These are phyloP conservation scores for Geranomyces variabilis DNA, from an alignment of 192 early-diverging fungal genomes.

Conservation along the genomic window DNA sequence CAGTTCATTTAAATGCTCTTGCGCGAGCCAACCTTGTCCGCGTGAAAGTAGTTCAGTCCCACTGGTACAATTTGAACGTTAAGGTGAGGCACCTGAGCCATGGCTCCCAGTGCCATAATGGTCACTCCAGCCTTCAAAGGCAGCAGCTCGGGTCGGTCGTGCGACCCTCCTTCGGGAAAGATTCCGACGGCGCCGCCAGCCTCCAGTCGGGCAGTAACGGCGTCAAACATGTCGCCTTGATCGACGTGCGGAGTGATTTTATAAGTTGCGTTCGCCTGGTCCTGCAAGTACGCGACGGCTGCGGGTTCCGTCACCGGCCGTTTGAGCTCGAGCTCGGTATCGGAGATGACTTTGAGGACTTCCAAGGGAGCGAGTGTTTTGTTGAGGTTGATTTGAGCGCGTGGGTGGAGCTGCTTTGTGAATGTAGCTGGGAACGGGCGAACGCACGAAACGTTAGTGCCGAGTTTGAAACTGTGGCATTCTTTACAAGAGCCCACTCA, in stretches of 20 bases:
- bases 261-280: slow-evolving; percentile 30
- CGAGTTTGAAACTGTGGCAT: not conserved
- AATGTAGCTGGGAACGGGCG: slow-evolving; percentile 56
- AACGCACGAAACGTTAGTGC: not conserved
- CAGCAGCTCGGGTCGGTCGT: slow-evolving; percentile 94
- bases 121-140: slow-evolving; percentile 83
- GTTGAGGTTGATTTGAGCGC: slow-evolving; percentile 69
- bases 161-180: slow-evolving; percentile 97
- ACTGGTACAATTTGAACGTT: slow-evolving; percentile 93
- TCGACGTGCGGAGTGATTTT: slow-evolving; percentile 78
- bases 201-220: slow-evolving; percentile 79
- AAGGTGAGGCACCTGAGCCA: slow-evolving; percentile 78
- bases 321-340: slow-evolving; percentile 78
- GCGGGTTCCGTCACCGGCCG: slow-evolving; percentile 74
- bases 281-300: slow-evolving; percentile 67
- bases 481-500: slow-evolving; percentile 9
- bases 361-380: slow-evolving; percentile 62
- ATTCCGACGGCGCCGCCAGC: slow-evolving; percentile 85
- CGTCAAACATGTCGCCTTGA: slow-evolving; percentile 83
- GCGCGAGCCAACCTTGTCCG: slow-evolving; percentile 63
- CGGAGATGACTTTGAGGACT: slow-evolving; percentile 78
- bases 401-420: slow-evolving; percentile 63
- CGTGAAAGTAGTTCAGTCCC: slow-evolving; percentile 95
- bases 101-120: slow-evolving; percentile 77
- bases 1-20: too few relatives aligned